Percentiles rank a stretch among this genome's conserved stretches.
These are phyloP conservation scores for Phytophthora multivora DNA, from an alignment of 352 stramenopile species.

Conservation along the genomic window DNA sequence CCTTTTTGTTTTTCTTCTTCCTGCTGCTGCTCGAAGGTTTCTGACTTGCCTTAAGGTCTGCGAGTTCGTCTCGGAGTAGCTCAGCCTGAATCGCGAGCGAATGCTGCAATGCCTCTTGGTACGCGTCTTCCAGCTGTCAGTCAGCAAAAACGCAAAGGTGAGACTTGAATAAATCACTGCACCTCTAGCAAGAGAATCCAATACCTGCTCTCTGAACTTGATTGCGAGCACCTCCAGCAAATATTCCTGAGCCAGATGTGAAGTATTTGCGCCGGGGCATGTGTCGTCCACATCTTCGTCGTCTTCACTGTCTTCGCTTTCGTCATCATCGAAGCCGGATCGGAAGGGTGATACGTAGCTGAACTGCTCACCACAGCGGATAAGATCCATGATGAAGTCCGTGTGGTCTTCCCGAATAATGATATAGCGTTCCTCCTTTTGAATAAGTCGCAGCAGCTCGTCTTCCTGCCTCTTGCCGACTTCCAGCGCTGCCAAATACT, in stretches of 20 bases:
- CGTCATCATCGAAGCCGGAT: slow-evolving; percentile 43
- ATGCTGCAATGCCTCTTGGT: slow-evolving; percentile 79
- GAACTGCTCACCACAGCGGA: slow-evolving; percentile 79
- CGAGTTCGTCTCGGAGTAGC: slow-evolving; percentile 73
- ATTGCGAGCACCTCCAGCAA: slow-evolving; percentile 78
- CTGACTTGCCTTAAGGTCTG: slow-evolving; percentile 65
- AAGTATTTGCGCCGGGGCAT: slow-evolving; percentile 78
- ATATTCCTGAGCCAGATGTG: slow-evolving; percentile 78
- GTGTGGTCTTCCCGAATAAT: slow-evolving; percentile 84
- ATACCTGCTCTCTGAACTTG: slow-evolving; percentile 80
- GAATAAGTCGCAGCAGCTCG: slow-evolving; percentile 73
- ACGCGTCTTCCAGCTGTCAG: slow-evolving; percentile 68
- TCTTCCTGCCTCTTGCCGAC: slow-evolving; percentile 71
- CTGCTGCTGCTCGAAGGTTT: slow-evolving; percentile 49
- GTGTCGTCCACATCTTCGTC: slow-evolving; percentile 72
- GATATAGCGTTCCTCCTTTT: slow-evolving; percentile 84
- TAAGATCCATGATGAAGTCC: slow-evolving; percentile 83
- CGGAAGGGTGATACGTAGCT: slow-evolving; percentile 63
- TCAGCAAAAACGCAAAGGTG: slow-evolving; percentile 1
- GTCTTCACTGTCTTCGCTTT: slow-evolving; percentile 50
- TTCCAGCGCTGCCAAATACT: slow-evolving; percentile 68
- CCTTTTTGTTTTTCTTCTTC: slow-evolving; percentile 82
- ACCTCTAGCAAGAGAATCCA: no score
- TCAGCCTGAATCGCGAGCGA: slow-evolving; percentile 77
- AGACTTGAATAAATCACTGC: no score